These are phyloP conservation scores for Kluyveromyces sp. DNA, from an alignment of 1,139 yeast genomes.

Conservation along the genomic window DNA sequence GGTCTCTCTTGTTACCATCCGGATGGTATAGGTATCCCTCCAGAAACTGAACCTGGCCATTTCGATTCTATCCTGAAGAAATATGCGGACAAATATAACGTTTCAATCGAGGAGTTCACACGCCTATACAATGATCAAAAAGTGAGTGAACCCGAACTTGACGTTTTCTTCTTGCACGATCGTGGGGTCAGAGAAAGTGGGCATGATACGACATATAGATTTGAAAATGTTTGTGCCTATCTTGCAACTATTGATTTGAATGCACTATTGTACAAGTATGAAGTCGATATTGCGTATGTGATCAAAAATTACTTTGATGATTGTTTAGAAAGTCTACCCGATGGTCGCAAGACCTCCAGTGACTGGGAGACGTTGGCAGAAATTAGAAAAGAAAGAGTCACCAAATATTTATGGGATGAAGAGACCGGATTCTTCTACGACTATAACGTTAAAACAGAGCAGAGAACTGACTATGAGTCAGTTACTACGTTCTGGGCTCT, in stretches of 20 bases:
- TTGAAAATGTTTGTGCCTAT: constrained; percentile 85
- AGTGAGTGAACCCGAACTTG: constrained; percentile 69
- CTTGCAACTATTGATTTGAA: constrained; percentile 89
- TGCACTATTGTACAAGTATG: constrained; percentile 82
- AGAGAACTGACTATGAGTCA: constrained; percentile 65
- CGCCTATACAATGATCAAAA: constrained; percentile 58
- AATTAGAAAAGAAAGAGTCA: constrained; percentile 47
- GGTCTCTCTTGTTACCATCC: constrained; percentile 91
- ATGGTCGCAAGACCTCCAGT: constrained; percentile 41
- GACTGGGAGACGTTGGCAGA: constrained; percentile 56
- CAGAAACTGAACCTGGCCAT: constrained; percentile 92
- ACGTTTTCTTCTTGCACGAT: constrained; percentile 85
- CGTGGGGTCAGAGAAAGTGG: constrained; percentile 96
- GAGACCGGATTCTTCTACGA: constrained; percentile 74
- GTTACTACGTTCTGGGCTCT: constrained; percentile 92
- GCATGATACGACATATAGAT: constrained; percentile 86
- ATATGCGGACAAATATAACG: constrained; percentile 54
- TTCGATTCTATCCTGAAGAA: constrained; percentile 67
- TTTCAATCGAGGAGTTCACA: constrained; percentile 64
- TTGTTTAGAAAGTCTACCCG: constrained; percentile 34
- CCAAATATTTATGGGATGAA: constrained; percentile 80
- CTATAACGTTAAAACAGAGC: constrained; percentile 55
- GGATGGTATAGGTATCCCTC: constrained; percentile 85
- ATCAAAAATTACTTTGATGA: constrained; percentile 53
- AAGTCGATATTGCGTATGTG: constrained; percentile 67